Percentiles rank a stretch among this genome's conserved stretches.
Evolutionary conservation across 2,329 filamentous ascomycete genomes (phyloP).

Genomic region (Ceratocystis papillata): DNA sequence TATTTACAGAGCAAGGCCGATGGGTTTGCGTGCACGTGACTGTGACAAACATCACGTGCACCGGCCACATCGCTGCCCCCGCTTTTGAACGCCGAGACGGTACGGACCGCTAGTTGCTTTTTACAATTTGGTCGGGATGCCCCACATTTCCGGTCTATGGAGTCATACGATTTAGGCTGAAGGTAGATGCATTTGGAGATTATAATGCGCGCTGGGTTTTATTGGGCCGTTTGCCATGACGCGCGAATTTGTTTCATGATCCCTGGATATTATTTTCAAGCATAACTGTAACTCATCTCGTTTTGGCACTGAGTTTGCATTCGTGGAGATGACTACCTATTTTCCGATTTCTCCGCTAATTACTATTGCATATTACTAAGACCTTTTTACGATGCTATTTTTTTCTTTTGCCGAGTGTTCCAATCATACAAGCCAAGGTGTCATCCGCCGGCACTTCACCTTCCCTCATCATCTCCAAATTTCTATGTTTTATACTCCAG

Average conservation of each 20-base stretch:
- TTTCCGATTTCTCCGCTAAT: neutral
- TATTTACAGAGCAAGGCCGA: neutral
- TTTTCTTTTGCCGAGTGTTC: neutral
- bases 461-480: neutral
- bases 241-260: slow-evolving; percentile 1
- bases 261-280: neutral
- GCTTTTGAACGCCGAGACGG: neutral
- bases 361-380: neutral
- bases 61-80: neutral
- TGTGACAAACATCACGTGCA: neutral
- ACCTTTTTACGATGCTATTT: neutral
- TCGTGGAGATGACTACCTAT: neutral
- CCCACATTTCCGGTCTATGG: neutral
- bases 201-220: neutral
- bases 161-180: neutral
- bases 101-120: neutral
- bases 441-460: slow-evolving; percentile 3
- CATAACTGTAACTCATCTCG: neutral
- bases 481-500: neutral
- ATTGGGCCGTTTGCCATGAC: neutral
- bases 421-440: neutral
- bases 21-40: neutral
- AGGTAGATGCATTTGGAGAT: neutral
- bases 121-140: neutral
- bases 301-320: neutral